These are phyloP conservation scores for Acrasis kona DNA, from an alignment of 78 protist genomes.

Conservation along the genomic window DNA sequence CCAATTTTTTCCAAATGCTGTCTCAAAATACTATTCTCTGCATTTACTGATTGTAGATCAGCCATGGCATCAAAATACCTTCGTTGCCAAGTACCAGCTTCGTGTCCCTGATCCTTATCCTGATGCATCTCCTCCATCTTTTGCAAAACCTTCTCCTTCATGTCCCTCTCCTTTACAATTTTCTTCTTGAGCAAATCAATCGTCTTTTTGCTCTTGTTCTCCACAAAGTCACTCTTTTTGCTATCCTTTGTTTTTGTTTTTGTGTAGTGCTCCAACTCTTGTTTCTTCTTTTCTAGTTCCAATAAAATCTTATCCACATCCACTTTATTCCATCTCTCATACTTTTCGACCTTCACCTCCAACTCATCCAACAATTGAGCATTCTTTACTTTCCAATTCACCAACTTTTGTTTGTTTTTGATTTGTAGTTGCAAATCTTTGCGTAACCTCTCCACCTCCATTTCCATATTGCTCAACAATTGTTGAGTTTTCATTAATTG, in stretches of 20 bases:
- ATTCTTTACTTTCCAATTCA: slow-evolving; percentile 21
- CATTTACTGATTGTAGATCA: no score
- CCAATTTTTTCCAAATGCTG: no score
- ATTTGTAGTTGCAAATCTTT: slow-evolving; percentile 9
- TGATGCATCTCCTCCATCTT: background rate
- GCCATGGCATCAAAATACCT: no score
- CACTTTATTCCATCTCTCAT: background rate
- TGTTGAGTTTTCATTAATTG: slow-evolving; percentile 9
- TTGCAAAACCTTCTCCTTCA: slow-evolving; percentile 5
- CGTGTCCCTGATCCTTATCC: slow-evolving; percentile 1
- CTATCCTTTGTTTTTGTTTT: background rate
- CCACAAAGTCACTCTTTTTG: background rate
- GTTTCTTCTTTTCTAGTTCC: slow-evolving; percentile 4
- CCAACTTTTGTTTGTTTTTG: slow-evolving; percentile 9
- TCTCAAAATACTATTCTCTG: no score
- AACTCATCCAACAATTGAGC: background rate
- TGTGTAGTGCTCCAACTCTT: background rate
- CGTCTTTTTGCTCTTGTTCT: background rate
- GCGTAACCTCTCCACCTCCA: slow-evolving; percentile 17
- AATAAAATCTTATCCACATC: slow-evolving; percentile 22
- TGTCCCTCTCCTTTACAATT: background rate
- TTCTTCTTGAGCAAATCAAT: background rate
- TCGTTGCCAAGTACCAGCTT: no score
- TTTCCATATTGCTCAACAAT: background rate
- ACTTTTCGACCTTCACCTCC: background rate